Evolutionary conservation across 441 rosid genomes (phyloP).

Genomic region (Populus hybrid): DNA sequence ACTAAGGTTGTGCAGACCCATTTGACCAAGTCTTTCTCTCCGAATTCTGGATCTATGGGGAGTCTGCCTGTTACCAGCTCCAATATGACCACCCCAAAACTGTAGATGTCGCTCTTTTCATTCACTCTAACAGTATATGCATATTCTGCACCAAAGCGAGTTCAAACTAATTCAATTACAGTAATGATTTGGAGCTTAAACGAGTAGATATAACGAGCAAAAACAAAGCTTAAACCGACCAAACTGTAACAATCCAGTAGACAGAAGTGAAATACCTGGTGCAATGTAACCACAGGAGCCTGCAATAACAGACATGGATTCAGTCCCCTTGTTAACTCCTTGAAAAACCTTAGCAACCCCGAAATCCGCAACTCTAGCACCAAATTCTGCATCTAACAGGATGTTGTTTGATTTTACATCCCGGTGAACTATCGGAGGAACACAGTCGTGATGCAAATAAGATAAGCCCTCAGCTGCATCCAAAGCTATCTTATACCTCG

Average conservation of each 20-base stretch:
- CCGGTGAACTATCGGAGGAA: conserved; percentile 89
- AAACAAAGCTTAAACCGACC: background rate
- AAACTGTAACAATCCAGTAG: background rate
- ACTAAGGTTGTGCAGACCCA: conserved; percentile 79
- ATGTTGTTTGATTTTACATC: conserved; percentile 96
- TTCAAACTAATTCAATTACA: background rate
- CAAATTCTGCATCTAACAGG: conserved; percentile 70
- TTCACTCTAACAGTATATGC: conserved; percentile 93
- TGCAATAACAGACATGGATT: conserved; percentile 90
- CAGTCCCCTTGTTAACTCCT: conserved; percentile 51
- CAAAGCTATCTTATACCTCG: conserved; percentile 67
- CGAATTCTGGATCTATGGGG: conserved; percentile 77
- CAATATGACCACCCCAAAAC: conserved; percentile 88
- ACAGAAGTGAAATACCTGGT: conserved; percentile 59
- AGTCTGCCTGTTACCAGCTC: conserved; percentile 87
- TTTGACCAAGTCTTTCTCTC: conserved; percentile 86
- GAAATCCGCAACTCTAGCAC: conserved; percentile 93
- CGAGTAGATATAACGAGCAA: background rate
- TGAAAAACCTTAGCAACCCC: conserved; percentile 89
- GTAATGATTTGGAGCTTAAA: background rate
- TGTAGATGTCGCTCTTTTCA: conserved; percentile 96
- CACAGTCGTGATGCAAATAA: conserved; percentile 89
- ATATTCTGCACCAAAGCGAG: conserved; percentile 58
- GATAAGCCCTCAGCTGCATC: conserved; percentile 96
- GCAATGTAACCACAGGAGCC: conserved; percentile 99